Evolutionary conservation across 768 basidiomycete genomes (phyloP).

Genomic region (Collybia sp.): DNA sequence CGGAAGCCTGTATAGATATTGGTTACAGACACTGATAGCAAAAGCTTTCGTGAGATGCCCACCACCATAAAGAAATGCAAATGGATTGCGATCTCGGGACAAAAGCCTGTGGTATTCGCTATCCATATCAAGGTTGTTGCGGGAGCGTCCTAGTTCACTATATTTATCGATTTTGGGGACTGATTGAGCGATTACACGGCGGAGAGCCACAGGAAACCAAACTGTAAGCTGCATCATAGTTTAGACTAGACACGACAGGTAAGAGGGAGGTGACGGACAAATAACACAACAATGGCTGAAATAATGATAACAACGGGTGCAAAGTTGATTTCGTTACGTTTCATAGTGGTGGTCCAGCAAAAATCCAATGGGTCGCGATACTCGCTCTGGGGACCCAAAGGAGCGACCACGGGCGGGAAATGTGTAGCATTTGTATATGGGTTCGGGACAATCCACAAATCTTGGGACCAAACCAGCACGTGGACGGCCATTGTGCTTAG

Average conservation of each 20-base stretch:
- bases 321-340: constrained; percentile 61
- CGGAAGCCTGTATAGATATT: constrained; percentile 42
- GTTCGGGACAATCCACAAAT: constrained; percentile 70
- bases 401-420: constrained; percentile 40
- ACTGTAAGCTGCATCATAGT: constrained; percentile 45
- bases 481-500: constrained; percentile 75
- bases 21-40: constrained; percentile 15
- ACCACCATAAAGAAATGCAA: constrained; percentile 70
- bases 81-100: constrained; percentile 58
- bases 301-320: constrained; percentile 61
- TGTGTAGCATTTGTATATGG: constrained; percentile 58
- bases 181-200: constrained; percentile 46
- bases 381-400: constrained; percentile 51
- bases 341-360: constrained; percentile 80
- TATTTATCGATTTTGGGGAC: constrained; percentile 63
- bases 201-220: constrained; percentile 67
- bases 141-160: constrained; percentile 64
- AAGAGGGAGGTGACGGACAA: constrained; percentile 34
- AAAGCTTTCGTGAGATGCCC: constrained; percentile 2
- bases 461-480: constrained; percentile 72
- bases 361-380: constrained; percentile 65
- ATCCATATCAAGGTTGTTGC: constrained; percentile 55
- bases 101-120: constrained; percentile 68
- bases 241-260: neutral
- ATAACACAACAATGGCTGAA: constrained; percentile 42